Conservation (phyloP, 768 basidiomycete genomes). For the Lyophyllum semitale region DNA sequence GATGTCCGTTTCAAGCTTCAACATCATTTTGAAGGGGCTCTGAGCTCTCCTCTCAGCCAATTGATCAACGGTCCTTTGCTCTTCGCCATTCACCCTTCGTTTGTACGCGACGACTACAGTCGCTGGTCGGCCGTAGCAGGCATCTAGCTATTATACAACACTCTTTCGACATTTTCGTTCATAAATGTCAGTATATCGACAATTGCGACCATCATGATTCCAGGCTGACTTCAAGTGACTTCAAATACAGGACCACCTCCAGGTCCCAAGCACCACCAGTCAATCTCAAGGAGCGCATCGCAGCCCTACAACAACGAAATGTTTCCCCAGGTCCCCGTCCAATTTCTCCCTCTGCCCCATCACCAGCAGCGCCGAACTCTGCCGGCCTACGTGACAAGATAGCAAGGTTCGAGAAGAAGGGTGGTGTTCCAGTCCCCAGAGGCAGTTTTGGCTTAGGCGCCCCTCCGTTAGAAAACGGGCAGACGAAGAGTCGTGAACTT, state of each 20-base stretch:
- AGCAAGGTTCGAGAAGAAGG: conserved; percentile 78
- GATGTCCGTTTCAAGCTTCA: conserved; percentile 18
- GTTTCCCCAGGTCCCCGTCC: conserved; percentile 22
- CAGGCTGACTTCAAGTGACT: conserved; percentile 2
- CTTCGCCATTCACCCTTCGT: conserved; percentile 10
- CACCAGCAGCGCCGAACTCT: conserved; percentile 25
- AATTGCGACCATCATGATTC: neutral
- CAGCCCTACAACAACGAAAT: conserved; percentile 72
- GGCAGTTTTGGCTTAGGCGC: conserved; percentile 72
- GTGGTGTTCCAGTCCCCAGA: conserved; percentile 73
- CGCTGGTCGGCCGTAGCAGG: conserved; percentile 28
- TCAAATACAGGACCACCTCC: conserved; percentile 24
- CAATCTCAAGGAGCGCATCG: conserved; percentile 83
- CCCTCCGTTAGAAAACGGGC: conserved; percentile 52
- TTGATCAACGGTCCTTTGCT: conserved; percentile 6
- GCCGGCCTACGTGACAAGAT: conserved; percentile 63
- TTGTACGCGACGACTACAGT: conserved; percentile 20
- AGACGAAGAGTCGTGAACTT: conserved; percentile 58
- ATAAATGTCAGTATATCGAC: conserved; percentile 15
- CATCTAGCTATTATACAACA: conserved; percentile 9
- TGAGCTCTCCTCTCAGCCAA: conserved; percentile 6
- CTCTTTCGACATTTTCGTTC: conserved; percentile 11
- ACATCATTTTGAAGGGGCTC: conserved; percentile 8
- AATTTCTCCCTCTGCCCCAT: conserved; percentile 28
- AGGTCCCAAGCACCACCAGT: conserved; percentile 35